Percentiles rank a stretch among this genome's conserved stretches.
These are phyloP conservation scores for Daphne laureola DNA, from an alignment of 441 rosid species.

Conservation along the genomic window DNA sequence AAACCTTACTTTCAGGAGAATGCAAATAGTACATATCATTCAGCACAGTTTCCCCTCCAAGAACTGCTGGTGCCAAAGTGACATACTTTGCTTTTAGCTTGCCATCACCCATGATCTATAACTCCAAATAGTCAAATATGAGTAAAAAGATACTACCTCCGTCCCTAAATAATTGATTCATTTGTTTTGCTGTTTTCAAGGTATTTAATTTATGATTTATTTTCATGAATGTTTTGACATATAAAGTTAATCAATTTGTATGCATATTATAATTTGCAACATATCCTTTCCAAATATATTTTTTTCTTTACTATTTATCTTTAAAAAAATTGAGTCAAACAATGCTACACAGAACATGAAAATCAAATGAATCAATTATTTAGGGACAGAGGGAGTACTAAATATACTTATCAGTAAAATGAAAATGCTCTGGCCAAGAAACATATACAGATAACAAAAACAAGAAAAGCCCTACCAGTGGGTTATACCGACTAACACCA, in stretches of 20 bases:
- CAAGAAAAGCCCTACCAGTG: conserved; percentile 49
- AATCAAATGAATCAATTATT: too few relatives aligned
- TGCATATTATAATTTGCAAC: too few relatives aligned
- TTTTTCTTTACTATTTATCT: too few relatives aligned
- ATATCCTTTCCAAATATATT: too few relatives aligned
- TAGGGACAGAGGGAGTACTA: too few relatives aligned
- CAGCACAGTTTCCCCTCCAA: conserved; percentile 54
- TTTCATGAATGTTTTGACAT: too few relatives aligned
- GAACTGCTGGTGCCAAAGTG: conserved; percentile 56
- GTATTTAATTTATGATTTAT: too few relatives aligned
- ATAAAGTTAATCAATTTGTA: too few relatives aligned
- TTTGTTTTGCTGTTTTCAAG: too few relatives aligned
- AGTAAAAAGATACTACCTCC: conserved; percentile 6
- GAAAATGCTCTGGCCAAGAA: conserved; percentile 10
- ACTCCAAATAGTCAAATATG: conserved; percentile 19
- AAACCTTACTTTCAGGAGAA: conserved; percentile 77
- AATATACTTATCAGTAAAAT: conserved; percentile 4
- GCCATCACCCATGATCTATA: conserved; percentile 63
- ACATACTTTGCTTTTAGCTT: conserved; percentile 65
- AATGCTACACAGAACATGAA: too few relatives aligned
- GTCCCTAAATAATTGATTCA: too few relatives aligned
- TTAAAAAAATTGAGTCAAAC: too few relatives aligned
- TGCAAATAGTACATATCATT: conserved; percentile 77
- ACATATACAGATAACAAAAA: neutral
- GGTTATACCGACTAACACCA: conserved; percentile 90